Evolutionary conservation across 305 asterid species (phyloP), one percentile per base, ranked within the genome.

Genomic region (Fraxinus greggii): DNA sequence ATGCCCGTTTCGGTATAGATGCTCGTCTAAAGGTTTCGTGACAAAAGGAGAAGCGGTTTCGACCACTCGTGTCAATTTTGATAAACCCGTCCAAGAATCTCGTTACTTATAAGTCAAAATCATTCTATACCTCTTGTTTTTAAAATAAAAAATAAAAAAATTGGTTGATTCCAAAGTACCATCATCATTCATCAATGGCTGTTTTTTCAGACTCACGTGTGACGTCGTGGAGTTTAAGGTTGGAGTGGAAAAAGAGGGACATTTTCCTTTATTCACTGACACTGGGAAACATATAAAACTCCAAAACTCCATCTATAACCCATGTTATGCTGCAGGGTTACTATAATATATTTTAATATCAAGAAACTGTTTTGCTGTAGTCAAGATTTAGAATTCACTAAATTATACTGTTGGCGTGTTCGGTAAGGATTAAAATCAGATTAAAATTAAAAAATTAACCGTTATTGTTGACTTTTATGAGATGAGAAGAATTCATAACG

Each of bases 301-400:
- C 63, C 26, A 54, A 63, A 63, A 63, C 72, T 63, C 31, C 72
- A 15, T 63, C 72, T 26, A 26, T 32, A 63, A 63, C 72, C 33
- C 15, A 63, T 8, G 72, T 2, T 21, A 1, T 23, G 23, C 28
- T 21, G 69, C 12, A 19, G 28, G 12, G 29, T 59, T 48, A 48
- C 59, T 1, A 54, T 10, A 19, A 56, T 19, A 56, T 5, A 7
- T 56, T 23, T 61, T 23, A 61, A 61, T 7, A 61, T 61, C 1
- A 61, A 2, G 32, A 63, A 74, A 7, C n/a, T 81, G 84, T 72
- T 80, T 61, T 28, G 84, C 81, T 73, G 83, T 78, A 31, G 83
- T 88, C 88, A 77, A 81, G 86, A 85, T 82, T 82, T 54, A 67
- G 36, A 78, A 78, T 84, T 75, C 76, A 80, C 80, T 84, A 80